Conservation (phyloP, 768 basidiomycete genomes). For the Mrakia gelida region DNA sequence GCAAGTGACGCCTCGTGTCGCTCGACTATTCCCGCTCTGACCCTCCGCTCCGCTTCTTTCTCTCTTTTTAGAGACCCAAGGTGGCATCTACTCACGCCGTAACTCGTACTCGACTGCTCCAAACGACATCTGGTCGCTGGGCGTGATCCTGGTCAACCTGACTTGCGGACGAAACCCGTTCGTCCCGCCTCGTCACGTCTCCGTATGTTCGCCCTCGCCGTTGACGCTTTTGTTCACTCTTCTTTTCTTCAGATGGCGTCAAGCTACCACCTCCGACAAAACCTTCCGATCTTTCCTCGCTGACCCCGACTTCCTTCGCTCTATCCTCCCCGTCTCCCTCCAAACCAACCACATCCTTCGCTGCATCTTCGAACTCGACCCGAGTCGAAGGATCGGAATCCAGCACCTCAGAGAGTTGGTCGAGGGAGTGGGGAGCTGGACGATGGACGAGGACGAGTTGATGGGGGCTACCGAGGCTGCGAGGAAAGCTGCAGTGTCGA, state of each 20-base stretch:
- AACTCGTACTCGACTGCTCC: conserved; percentile 63
- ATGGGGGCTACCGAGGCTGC: conserved; percentile 16
- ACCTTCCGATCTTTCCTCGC: conserved; percentile 72
- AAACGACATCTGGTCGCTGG: conserved; percentile 96
- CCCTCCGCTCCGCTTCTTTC: not conserved
- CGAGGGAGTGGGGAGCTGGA: conserved; percentile 34
- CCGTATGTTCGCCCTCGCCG: not conserved
- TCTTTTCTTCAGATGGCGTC: conserved; percentile 57
- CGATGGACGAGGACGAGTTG: conserved; percentile 27
- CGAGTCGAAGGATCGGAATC: conserved; percentile 60
- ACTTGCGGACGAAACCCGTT: not conserved
- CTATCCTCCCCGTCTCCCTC: conserved; percentile 67
- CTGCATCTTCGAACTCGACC: conserved; percentile 66
- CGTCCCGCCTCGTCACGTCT: not conserved
- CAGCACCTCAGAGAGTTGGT: conserved; percentile 59
- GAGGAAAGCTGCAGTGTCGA: conserved; percentile 20
- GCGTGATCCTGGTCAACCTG: conserved; percentile 46
- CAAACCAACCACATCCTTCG: conserved; percentile 64
- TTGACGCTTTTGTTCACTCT: not conserved
- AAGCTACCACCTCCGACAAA: conserved; percentile 58
- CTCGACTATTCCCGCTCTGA: not conserved
- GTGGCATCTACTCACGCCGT: conserved; percentile 50
- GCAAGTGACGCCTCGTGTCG: not conserved
- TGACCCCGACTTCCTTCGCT: conserved; percentile 60
- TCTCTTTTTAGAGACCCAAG: conserved; percentile 49